These are phyloP conservation scores for Phoma sp. DNA, from an alignment of 2,329 filamentous ascomycete genomes.

Conservation along the genomic window DNA sequence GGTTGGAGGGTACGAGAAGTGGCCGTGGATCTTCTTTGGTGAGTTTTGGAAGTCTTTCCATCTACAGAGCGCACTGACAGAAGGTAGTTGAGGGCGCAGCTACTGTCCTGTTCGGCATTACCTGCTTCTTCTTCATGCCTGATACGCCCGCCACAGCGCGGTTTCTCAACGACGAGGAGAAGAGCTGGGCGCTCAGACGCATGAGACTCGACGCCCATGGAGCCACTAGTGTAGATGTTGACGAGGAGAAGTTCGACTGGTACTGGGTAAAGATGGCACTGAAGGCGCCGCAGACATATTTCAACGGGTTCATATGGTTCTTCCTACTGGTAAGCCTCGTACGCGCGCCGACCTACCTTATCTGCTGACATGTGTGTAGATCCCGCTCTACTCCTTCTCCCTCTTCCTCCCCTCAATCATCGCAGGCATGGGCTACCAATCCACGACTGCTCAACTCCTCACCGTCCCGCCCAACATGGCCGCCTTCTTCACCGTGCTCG, in stretches of 20 bases:
- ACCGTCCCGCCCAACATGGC: conserved; percentile 54
- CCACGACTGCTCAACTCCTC: conserved; percentile 48
- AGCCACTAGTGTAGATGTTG: conserved; percentile 35
- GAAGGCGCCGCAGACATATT: conserved; percentile 44
- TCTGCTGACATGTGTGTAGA: conserved; percentile 6
- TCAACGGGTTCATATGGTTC: conserved; percentile 48
- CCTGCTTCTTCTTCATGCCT: conserved; percentile 54
- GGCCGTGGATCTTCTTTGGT: conserved; percentile 40
- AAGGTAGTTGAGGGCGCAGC: conserved; percentile 44
- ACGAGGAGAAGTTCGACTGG: conserved; percentile 51
- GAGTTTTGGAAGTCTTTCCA: background rate
- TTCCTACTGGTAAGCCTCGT: conserved; percentile 40
- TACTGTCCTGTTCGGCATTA: conserved; percentile 48
- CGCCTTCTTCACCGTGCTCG: conserved; percentile 45
- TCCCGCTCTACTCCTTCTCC: conserved; percentile 35
- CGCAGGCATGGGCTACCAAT: conserved; percentile 47
- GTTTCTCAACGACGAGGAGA: conserved; percentile 39
- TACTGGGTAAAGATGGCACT: conserved; percentile 48
- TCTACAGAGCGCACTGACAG: background rate
- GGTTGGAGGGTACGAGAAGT: conserved; percentile 47
- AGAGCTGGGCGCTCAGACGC: conserved; percentile 31
- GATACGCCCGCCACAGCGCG: conserved; percentile 53
- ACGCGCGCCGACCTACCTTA: background rate
- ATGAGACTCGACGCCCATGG: conserved; percentile 39
- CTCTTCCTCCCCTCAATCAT: conserved; percentile 51